phyloP scores from a whole-genome alignment of 2,329 filamentous ascomycete species.

The Clonostachys sp. region DNA sequence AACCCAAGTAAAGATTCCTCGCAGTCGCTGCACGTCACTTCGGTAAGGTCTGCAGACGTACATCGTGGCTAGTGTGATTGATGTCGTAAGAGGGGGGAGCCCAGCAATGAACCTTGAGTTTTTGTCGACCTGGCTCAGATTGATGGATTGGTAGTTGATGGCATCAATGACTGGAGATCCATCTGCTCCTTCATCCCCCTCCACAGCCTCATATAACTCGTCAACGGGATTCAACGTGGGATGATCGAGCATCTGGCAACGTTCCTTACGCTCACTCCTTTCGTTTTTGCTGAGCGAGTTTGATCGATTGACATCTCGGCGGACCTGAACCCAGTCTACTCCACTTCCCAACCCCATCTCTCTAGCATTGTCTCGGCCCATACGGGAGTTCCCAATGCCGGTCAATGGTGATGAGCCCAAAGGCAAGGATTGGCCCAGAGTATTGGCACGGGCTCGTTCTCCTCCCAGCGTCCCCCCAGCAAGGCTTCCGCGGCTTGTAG shows the following conservation, averaged over 20 bases:
- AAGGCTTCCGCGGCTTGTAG: slow-evolving; percentile 82
- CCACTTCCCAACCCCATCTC: slow-evolving; percentile 64
- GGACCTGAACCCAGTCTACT: slow-evolving; percentile 95
- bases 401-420: slow-evolving; percentile 28
- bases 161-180: slow-evolving; percentile 78
- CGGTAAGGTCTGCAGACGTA: slow-evolving; percentile 93
- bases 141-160: slow-evolving; percentile 75
- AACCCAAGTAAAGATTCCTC: slow-evolving; percentile 97
- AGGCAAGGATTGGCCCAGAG: slow-evolving; percentile 34
- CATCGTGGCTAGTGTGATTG: slow-evolving; percentile 77
- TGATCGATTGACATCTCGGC: slow-evolving; percentile 90
- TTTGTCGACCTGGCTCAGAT: slow-evolving; percentile 88
- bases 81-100: slow-evolving; percentile 76
- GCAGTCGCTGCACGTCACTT: slow-evolving; percentile 86
- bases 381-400: slow-evolving; percentile 24
- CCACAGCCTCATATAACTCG: slow-evolving; percentile 75
- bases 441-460: slow-evolving; percentile 28
- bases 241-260: slow-evolving; percentile 92
- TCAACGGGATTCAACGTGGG: slow-evolving; percentile 86
- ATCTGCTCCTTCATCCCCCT: slow-evolving; percentile 87
- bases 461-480: slow-evolving; percentile 46
- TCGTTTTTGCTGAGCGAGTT: slow-evolving; percentile 91
- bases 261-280: slow-evolving; percentile 75
- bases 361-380: slow-evolving; percentile 48
- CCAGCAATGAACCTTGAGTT: slow-evolving; percentile 86